phyloP scores from a whole-genome alignment of 257 asterid species.

The Solanum chiquidenum region DNA sequence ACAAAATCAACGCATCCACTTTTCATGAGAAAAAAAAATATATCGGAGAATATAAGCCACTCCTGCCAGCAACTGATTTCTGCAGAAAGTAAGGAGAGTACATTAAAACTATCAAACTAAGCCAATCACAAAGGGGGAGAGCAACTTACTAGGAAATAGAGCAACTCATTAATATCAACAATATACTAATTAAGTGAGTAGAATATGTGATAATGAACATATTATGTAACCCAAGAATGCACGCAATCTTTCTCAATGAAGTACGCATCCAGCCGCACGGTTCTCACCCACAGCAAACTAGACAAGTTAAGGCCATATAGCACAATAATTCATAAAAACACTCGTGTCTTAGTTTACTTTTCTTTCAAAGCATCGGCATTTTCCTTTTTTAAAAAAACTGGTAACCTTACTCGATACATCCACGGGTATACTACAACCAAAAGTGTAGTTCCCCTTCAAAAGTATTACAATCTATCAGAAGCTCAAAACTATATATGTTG shows the following conservation, averaged over 20 bases:
- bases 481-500: too few relatives aligned
- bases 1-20: conserved; percentile 96
- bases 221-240: neutral
- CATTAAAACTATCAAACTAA: neutral
- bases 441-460: too few relatives aligned
- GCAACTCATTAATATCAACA: neutral
- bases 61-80: conserved; percentile 97
- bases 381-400: neutral
- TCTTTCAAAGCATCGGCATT: neutral
- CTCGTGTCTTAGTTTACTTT: neutral
- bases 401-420: too few relatives aligned
- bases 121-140: neutral
- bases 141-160: neutral
- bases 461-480: too few relatives aligned
- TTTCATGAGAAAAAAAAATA: conserved; percentile 87
- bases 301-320: neutral
- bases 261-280: neutral
- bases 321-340: neutral
- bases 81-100: conserved; percentile 23
- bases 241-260: neutral
- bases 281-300: neutral
- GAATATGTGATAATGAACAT: neutral
- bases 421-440: too few relatives aligned
- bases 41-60: conserved; percentile 94
- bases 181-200: neutral